Evolutionary conservation across 805 yeast species (phyloP).

Genomic region (Spathaspora gorwiae): DNA sequence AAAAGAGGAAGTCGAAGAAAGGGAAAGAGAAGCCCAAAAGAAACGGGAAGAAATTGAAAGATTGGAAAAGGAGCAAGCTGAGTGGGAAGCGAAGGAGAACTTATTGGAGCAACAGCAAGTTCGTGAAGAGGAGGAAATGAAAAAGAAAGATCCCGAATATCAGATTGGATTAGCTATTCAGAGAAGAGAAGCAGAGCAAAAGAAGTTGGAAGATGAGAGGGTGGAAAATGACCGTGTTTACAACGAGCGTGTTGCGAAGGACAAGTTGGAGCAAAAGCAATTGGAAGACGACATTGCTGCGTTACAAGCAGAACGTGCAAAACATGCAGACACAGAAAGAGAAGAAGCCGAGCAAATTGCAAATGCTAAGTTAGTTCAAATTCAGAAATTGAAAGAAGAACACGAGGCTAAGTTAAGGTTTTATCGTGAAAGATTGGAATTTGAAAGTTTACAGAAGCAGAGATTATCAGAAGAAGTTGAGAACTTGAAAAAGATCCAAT

Average conservation of each 20-base stretch:
- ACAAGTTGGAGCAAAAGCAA: constrained; percentile 20
- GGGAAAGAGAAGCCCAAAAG: constrained; percentile 18
- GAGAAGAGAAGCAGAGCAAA: constrained; percentile 23
- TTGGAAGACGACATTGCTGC: constrained; percentile 30
- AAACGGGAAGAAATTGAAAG: constrained; percentile 15
- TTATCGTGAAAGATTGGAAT: constrained; percentile 25
- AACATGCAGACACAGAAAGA: constrained; percentile 20
- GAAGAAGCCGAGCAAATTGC: constrained; percentile 26
- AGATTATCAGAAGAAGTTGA: constrained; percentile 36
- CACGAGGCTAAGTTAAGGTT: constrained; percentile 28
- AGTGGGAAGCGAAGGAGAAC: constrained; percentile 10
- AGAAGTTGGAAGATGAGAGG: constrained; percentile 19
- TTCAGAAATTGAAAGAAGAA: constrained; percentile 30
- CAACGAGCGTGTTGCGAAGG: constrained; percentile 20
- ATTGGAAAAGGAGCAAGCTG: constrained; percentile 11
- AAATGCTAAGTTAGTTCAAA: constrained; percentile 26
- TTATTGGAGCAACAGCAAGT: constrained; percentile 6
- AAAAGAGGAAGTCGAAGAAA: constrained; percentile 20
- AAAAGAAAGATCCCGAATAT: constrained; percentile 15
- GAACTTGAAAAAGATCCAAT: constrained; percentile 35
- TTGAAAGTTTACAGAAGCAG: constrained; percentile 34
- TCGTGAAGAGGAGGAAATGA: constrained; percentile 10
- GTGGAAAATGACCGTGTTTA: constrained; percentile 23
- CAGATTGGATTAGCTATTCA: constrained; percentile 15
- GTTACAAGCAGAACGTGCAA: constrained; percentile 20